Conservation (phyloP, 164 flowering plant genomes). For the Euptelea pleiosperma region DNA sequence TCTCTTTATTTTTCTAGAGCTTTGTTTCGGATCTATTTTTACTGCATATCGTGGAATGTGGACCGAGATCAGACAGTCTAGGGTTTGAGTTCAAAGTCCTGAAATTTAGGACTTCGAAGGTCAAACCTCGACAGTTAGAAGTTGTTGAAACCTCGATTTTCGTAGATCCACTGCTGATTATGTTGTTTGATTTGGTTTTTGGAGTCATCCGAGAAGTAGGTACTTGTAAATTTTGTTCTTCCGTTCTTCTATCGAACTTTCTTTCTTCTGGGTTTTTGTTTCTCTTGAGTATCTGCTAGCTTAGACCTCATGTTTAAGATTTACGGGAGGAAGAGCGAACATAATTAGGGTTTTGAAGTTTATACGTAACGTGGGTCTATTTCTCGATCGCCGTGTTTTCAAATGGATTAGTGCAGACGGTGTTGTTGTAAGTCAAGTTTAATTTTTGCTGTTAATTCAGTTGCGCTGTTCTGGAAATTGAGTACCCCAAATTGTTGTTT, state of each 20-base stretch:
- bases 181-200: conserved; percentile 4
- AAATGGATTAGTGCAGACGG: not conserved
- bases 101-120: not conserved
- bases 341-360: conserved; percentile 8
- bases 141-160: not conserved
- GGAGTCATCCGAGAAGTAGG: not conserved
- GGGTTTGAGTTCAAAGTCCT: conserved; percentile 18
- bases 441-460: not conserved
- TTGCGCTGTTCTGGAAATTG: not conserved
- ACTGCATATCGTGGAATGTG: conserved; percentile 5
- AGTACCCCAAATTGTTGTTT: not conserved
- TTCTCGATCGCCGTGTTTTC: not conserved
- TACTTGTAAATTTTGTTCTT: not conserved
- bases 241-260: not conserved
- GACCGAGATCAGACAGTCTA: conserved; percentile 22
- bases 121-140: not conserved
- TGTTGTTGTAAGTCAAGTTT: not conserved
- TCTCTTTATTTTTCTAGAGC: conserved; percentile 7
- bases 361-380: conserved; percentile 4
- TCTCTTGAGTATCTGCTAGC: not conserved
- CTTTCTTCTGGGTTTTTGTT: not conserved
- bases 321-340: not conserved
- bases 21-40: conserved; percentile 9
- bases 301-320: not conserved
- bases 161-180: conserved; percentile 2